phyloP scores from a whole-genome alignment of 2,329 filamentous ascomycete species.

The Tolypocladium amazonense region DNA sequence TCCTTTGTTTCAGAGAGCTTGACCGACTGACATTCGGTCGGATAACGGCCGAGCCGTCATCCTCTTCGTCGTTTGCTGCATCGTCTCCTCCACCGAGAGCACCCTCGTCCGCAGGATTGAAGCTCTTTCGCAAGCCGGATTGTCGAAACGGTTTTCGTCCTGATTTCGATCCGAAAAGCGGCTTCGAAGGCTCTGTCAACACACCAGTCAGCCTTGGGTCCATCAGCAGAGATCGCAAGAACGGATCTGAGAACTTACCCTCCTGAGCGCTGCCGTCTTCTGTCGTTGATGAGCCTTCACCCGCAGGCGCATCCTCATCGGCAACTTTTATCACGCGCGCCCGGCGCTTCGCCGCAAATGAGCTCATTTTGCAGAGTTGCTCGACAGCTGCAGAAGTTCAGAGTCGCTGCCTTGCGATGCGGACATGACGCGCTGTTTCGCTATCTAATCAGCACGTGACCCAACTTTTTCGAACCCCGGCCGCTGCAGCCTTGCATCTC shows the following conservation, averaged over 20 bases:
- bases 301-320: constrained; percentile 48
- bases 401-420: background rate
- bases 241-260: constrained; percentile 22
- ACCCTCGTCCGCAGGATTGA: constrained; percentile 33
- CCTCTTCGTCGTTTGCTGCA: constrained; percentile 28
- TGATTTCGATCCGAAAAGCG: constrained; percentile 30
- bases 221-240: constrained; percentile 20
- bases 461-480: constrained; percentile 11
- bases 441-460: constrained; percentile 42
- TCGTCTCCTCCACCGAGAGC: constrained; percentile 9
- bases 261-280: constrained; percentile 17
- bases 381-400: background rate
- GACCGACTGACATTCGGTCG: constrained; percentile 36
- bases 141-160: constrained; percentile 44
- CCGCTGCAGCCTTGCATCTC: constrained; percentile 13
- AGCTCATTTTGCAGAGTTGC: constrained; percentile 31
- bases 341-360: constrained; percentile 52
- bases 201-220: constrained; percentile 21
- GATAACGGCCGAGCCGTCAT: constrained; percentile 36
- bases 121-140: constrained; percentile 46
- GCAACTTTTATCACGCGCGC: constrained; percentile 65
- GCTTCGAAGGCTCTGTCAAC: constrained; percentile 21
- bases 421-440: background rate
- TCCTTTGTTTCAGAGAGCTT: constrained; percentile 51
- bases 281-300: constrained; percentile 7